phyloP scores from a whole-genome alignment of 148 eudicot genomes.

The Chenopodium berlandieri region DNA sequence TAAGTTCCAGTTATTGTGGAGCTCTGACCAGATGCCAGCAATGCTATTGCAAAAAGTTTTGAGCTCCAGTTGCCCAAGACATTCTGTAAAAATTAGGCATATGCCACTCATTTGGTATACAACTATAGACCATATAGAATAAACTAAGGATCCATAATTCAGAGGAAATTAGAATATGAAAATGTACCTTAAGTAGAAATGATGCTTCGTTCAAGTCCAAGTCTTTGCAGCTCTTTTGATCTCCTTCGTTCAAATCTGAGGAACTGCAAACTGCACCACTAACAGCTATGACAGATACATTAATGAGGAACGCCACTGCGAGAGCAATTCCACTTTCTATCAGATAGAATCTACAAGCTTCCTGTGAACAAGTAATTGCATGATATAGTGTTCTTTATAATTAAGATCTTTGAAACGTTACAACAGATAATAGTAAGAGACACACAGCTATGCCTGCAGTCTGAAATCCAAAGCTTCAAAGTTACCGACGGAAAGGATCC shows the following conservation, averaged over 20 bases:
- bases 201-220: conserved; percentile 93
- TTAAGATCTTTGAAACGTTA: background rate
- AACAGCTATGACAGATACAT: conserved; percentile 84
- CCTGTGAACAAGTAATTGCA: conserved; percentile 45
- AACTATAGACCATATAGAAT: background rate
- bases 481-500: background rate
- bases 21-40: conserved; percentile 98
- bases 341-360: conserved; percentile 90
- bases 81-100: conserved; percentile 46
- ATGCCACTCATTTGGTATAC: background rate
- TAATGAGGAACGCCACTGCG: conserved; percentile 80
- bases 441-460: background rate
- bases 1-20: conserved; percentile 99
- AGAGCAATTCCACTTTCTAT: conserved; percentile 92
- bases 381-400: background rate
- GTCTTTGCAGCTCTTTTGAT: conserved; percentile 66
- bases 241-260: conserved; percentile 52
- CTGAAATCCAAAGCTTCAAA: background rate
- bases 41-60: conserved; percentile 89
- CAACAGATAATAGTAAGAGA: background rate
- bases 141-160: background rate
- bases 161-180: background rate
- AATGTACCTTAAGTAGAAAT: conserved; percentile 73
- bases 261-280: conserved; percentile 93
- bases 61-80: conserved; percentile 99